Percentiles rank a stretch among this genome's conserved stretches.
Conservation (phyloP, 208 protist genomes). For the Leishmania mexicana region DNA sequence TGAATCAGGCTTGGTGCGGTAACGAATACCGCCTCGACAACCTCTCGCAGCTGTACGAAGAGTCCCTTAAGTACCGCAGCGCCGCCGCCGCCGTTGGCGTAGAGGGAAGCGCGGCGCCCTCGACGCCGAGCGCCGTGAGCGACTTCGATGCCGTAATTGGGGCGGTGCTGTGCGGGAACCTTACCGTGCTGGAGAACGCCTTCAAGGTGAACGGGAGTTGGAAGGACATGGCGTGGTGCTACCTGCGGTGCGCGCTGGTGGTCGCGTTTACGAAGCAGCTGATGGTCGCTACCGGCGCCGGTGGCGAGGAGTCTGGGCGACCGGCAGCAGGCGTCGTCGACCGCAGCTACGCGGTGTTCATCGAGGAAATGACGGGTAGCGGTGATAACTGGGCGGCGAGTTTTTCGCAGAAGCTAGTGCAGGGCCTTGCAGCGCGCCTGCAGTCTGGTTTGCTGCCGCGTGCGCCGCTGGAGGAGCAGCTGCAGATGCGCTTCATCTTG, state of each 20-base stretch:
- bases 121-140: conserved; percentile 3
- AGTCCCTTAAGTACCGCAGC: conserved; percentile 35
- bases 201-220: conserved; percentile 57
- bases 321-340: conserved; percentile 17
- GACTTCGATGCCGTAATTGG: conserved; percentile 60
- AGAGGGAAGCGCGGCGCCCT: not conserved
- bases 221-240: conserved; percentile 75
- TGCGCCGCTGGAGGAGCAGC: conserved; percentile 54
- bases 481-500: conserved; percentile 82
- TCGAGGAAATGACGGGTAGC: conserved; percentile 41
- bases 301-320: conserved; percentile 13
- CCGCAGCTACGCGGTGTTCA: conserved; percentile 28
- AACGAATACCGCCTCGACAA: conserved; percentile 78
- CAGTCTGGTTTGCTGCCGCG: conserved; percentile 40
- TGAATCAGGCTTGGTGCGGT: conserved; percentile 57
- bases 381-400: conserved; percentile 57
- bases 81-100: conserved; percentile 9
- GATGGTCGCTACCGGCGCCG: conserved; percentile 36
- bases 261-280: conserved; percentile 74
- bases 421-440: conserved; percentile 45
- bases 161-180: conserved; percentile 72
- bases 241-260: conserved; percentile 71
- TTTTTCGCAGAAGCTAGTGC: conserved; percentile 44
- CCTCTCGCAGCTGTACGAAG: conserved; percentile 78
- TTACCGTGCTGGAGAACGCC: conserved; percentile 64